Evolutionary conservation across 1,139 yeast species (phyloP).

Genomic region (Trichomonascaceae sp.): DNA sequence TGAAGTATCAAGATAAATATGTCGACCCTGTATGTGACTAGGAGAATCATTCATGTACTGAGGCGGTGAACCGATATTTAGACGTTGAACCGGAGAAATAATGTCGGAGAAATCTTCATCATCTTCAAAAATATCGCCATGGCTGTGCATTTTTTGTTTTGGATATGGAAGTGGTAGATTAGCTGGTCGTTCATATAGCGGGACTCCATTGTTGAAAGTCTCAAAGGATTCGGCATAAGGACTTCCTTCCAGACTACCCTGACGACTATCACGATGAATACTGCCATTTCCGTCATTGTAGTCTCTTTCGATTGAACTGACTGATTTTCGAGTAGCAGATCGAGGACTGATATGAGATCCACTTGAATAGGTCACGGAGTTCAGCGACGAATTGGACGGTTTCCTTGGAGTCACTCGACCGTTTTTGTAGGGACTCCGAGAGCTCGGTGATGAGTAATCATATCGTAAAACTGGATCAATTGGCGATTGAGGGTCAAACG

Average conservation of each 20-base stretch:
- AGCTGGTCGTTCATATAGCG: constrained; percentile 8
- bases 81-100: background rate
- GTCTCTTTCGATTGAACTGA: background rate
- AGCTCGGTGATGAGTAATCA: background rate
- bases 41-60: background rate
- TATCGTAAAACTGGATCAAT: background rate
- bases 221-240: background rate
- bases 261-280: background rate
- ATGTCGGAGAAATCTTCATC: background rate
- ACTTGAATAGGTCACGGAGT: background rate
- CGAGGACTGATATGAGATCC: background rate
- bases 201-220: constrained; percentile 1
- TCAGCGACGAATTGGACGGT: background rate
- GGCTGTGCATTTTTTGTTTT: background rate
- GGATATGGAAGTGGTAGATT: background rate
- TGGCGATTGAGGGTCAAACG: background rate
- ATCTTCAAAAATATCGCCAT: background rate
- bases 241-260: background rate
- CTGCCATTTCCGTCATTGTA: background rate
- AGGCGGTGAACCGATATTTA: background rate
- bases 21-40: background rate
- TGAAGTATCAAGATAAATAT: background rate
- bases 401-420: background rate
- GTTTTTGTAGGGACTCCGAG: background rate
- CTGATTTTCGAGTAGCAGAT: background rate